Conservation (phyloP, 2,329 filamentous ascomycete species). For the Xylaria sp. region DNA sequence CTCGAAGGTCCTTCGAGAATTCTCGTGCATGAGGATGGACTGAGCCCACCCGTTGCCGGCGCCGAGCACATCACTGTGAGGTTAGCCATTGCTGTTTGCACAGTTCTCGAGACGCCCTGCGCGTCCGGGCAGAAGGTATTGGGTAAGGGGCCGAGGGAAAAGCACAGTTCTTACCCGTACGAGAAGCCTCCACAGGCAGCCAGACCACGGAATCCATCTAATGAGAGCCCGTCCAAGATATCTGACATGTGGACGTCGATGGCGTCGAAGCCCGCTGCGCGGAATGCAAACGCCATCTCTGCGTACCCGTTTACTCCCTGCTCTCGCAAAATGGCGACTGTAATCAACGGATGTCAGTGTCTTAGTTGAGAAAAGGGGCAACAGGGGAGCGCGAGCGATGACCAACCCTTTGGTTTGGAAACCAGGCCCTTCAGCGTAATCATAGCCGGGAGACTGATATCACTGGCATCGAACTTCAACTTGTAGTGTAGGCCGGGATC, state of each 20-base stretch:
- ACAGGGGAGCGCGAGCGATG: constrained; percentile 42
- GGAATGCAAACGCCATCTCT: constrained; percentile 98
- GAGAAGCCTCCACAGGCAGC: constrained; percentile 98
- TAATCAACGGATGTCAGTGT: constrained; percentile 59
- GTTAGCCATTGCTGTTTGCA: background rate
- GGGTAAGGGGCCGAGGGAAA: background rate
- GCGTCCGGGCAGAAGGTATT: background rate
- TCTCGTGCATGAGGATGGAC: constrained; percentile 83
- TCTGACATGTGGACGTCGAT: constrained; percentile 98
- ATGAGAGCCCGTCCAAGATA: constrained; percentile 76
- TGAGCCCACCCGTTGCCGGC: constrained; percentile 98
- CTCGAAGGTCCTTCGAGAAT: constrained; percentile 75
- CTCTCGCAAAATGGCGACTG: constrained; percentile 90
- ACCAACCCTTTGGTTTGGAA: constrained; percentile 26
- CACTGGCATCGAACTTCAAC: constrained; percentile 77
- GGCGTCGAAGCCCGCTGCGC: constrained; percentile 84
- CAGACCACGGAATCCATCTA: constrained; percentile 82
- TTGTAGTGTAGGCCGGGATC: constrained; percentile 87
- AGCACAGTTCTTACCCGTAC: constrained; percentile 67
- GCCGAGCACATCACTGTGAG: constrained; percentile 65
- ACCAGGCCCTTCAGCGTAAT: constrained; percentile 56
- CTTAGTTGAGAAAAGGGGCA: constrained; percentile 43
- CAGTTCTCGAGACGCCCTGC: background rate
- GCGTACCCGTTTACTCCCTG: constrained; percentile 94
- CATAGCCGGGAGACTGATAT: constrained; percentile 72